A percentile compares a stretch with the other conserved stretches of the same genome.
Conservation (phyloP, 169 alveolate genomes). For the Perkinsus olseni region DNA sequence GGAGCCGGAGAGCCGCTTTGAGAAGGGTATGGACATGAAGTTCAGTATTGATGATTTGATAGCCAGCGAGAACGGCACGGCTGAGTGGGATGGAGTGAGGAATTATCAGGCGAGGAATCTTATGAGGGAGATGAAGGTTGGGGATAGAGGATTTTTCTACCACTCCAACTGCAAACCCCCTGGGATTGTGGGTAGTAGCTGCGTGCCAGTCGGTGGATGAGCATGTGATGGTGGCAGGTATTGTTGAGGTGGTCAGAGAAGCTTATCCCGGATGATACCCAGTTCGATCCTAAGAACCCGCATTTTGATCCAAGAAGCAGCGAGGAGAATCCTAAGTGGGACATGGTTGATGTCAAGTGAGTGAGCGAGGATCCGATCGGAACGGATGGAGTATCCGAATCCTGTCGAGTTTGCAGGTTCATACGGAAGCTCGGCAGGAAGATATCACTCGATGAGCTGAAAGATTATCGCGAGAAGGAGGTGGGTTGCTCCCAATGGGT, state of each 20-base stretch:
- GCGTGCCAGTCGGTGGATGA: no score
- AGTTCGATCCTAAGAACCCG: conserved; percentile 5
- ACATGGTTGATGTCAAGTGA: neutral
- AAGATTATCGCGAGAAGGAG: neutral
- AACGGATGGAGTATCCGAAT: no score
- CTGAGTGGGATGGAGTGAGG: conserved; percentile 10
- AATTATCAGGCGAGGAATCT: conserved; percentile 1
- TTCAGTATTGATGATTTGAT: neutral
- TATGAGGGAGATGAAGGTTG: neutral
- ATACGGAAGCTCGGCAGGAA: neutral
- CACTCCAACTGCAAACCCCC: conserved; percentile 1
- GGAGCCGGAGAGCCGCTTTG: neutral
- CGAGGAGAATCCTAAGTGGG: neutral
- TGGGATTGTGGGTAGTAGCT: neutral
- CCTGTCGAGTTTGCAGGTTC: neutral
- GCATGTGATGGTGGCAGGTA: no score
- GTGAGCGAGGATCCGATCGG: no score
- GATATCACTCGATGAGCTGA: conserved; percentile 7
- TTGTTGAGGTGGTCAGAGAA: conserved; percentile 8
- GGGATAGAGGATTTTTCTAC: conserved; percentile 6
- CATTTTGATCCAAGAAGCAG: neutral
- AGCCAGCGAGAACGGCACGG: neutral
- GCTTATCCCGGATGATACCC: conserved; percentile 2
- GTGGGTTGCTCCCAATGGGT: neutral
- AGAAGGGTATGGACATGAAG: conserved; percentile 9